Conservation (phyloP, 768 basidiomycete genomes). For the Suillus spraguei region DNA sequence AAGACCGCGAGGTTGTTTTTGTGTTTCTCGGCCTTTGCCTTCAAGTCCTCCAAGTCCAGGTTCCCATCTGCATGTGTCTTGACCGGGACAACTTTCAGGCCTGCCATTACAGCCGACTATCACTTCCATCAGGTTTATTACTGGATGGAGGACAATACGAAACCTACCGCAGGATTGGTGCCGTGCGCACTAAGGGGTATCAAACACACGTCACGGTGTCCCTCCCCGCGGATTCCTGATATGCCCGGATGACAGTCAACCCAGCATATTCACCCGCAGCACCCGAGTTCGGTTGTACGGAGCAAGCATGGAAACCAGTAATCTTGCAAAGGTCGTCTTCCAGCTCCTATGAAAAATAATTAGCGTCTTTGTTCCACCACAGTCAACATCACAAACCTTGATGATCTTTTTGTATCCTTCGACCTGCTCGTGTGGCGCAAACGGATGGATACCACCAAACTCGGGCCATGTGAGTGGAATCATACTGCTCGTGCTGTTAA, state of each 20-base stretch:
- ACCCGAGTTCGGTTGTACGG: constrained; percentile 98
- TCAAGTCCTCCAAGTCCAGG: constrained; percentile 85
- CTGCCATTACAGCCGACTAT: constrained; percentile 96
- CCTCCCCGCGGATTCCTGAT: constrained; percentile 89
- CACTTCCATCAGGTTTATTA: constrained; percentile 19
- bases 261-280: constrained; percentile 98
- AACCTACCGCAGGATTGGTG: constrained; percentile 92
- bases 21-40: constrained; percentile 86
- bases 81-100: constrained; percentile 94
- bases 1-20: constrained; percentile 92
- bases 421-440: constrained; percentile 88
- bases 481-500: constrained; percentile 98
- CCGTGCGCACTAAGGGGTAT: constrained; percentile 98
- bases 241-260: constrained; percentile 91
- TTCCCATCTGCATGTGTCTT: constrained; percentile 88
- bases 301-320: constrained; percentile 95
- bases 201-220: constrained; percentile 85
- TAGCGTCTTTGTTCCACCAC: constrained; percentile 8
- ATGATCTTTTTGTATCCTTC: constrained; percentile 84
- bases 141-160: neutral
- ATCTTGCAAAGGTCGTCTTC: constrained; percentile 90
- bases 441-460: constrained; percentile 90
- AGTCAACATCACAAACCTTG: constrained; percentile 45
- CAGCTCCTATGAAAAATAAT: constrained; percentile 64
- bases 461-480: constrained; percentile 94